Percentiles rank a stretch among this genome's conserved stretches.
phyloP scores from a whole-genome alignment of 2,329 filamentous ascomycete genomes.

The Pseudodiploospora longispora region DNA sequence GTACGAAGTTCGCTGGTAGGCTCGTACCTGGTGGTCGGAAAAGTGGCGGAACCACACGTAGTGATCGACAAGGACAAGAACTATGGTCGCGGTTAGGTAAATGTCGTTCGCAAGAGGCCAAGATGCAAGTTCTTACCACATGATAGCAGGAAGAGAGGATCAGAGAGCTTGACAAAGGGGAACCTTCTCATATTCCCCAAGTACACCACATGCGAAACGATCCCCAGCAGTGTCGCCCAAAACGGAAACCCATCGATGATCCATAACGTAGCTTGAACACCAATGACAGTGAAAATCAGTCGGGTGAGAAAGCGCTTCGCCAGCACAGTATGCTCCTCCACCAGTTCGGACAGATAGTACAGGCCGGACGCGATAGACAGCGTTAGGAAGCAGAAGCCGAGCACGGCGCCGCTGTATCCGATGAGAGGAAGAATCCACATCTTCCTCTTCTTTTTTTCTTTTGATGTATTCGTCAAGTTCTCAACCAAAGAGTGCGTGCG shows the following conservation, averaged over 20 bases:
- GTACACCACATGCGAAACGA: constrained; percentile 78
- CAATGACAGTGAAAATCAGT: constrained; percentile 77
- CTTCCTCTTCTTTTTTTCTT: constrained; percentile 18
- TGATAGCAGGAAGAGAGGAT: constrained; percentile 78
- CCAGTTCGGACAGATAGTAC: constrained; percentile 95
- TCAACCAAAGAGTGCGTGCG: too few relatives aligned
- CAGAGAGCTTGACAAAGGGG: constrained; percentile 73
- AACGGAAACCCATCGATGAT: constrained; percentile 82
- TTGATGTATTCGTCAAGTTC: too few relatives aligned
- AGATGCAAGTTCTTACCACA: constrained; percentile 51
- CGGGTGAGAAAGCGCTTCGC: constrained; percentile 79
- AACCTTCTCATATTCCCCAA: constrained; percentile 73
- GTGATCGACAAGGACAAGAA: constrained; percentile 81
- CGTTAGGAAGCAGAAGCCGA: constrained; percentile 91
- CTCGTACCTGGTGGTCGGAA: constrained; percentile 51
- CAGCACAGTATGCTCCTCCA: constrained; percentile 93
- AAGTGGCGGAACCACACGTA: constrained; percentile 96
- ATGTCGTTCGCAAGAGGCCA: neutral
- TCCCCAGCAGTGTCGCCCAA: constrained; percentile 62
- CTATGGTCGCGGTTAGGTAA: constrained; percentile 28
- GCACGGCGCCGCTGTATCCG: constrained; percentile 76
- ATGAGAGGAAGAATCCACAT: constrained; percentile 97
- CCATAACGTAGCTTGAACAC: constrained; percentile 64
- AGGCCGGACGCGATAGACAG: constrained; percentile 95
- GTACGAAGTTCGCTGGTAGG: constrained; percentile 51